Percentiles rank a stretch among this genome's conserved stretches.
These are phyloP conservation scores for Laguncularia racemosa DNA, from an alignment of 345 rosid species.

Conservation along the genomic window DNA sequence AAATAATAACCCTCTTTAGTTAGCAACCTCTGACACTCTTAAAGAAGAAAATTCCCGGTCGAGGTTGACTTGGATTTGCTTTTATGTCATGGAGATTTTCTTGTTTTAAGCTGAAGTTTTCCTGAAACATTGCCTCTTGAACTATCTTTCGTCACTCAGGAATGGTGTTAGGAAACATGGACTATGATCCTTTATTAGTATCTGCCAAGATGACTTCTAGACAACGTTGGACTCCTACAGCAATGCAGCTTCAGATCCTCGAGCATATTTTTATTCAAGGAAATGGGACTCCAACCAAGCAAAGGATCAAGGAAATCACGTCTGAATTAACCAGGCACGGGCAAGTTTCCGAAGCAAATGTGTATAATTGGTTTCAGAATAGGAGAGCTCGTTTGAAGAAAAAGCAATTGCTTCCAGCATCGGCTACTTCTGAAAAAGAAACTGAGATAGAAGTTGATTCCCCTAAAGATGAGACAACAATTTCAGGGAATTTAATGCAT, in stretches of 20 bases:
- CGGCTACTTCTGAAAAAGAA: constrained; percentile 9
- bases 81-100: no score
- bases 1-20: no score
- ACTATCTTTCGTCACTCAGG: constrained; percentile 17
- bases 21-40: no score
- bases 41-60: no score
- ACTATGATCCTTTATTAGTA: constrained; percentile 31
- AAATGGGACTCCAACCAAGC: constrained; percentile 47
- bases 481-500: constrained; percentile 17
- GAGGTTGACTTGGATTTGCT: no score
- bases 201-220: constrained; percentile 38
- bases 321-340: constrained; percentile 46
- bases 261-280: constrained; percentile 47
- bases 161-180: constrained; percentile 25
- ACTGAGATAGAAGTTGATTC: constrained; percentile 18
- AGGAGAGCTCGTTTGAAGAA: constrained; percentile 66
- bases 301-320: constrained; percentile 52
- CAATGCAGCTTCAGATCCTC: constrained; percentile 48
- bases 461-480: constrained; percentile 27
- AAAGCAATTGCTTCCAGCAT: constrained; percentile 24
- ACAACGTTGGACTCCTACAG: constrained; percentile 73
- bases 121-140: no score
- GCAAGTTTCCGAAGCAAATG: constrained; percentile 61
- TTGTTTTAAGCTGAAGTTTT: no score
- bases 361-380: constrained; percentile 80